Base-by-base conservation (phyloP, 1,284 basidiomycete genomes). In the Trichosporon sp. region DNA sequence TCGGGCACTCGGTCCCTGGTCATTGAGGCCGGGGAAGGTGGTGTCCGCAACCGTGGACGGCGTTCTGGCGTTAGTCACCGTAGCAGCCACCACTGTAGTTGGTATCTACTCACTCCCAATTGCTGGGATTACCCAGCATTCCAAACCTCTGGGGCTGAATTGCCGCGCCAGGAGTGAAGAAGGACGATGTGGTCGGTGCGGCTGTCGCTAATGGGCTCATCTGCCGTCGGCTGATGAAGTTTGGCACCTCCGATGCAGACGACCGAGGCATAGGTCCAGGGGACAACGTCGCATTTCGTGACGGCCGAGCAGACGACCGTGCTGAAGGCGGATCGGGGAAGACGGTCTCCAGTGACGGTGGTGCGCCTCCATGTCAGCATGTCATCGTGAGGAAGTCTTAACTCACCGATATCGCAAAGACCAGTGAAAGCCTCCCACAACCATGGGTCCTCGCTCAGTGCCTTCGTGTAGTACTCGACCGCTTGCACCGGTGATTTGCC, bases 371-470 rank as follows among this genome's bases (percentile, higher is more conserved):
- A 10, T 11, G 10, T 62, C 60, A 65, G 56, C 32, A 8, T 31
- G 27, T 60, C 10, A 36, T 58, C 10, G 10, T 58, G 13, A 58
- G 5, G 13, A 13, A 4, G 7, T 31, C n/a, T n/a, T 2, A 27
- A 83, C 85, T 69, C 70, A 91, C 94, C 93, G 40, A 92, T 81
- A 59, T 86, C 82, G 76, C 93, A 96, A 29, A 97, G 80, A 0
- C 91, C 92, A 69, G 92, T 90, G 74, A 95, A 92, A 0, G 94
- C 94, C 78, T 97, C 94, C 93, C 93, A 96, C 56, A 94, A 80
- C 80, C 91, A 86, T 23, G 91, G 90, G 76, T 93, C 88, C 56
- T 89, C 78, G 14, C 81, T 77, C 62, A 96, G 83, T 13, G 92
- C 91, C 64, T 87, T 84, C 36, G 84, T 83, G 76, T 90, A 95